These are phyloP conservation scores for Neurospora sp. DNA, from an alignment of 495 filamentous ascomycete genomes.

Conservation along the genomic window DNA sequence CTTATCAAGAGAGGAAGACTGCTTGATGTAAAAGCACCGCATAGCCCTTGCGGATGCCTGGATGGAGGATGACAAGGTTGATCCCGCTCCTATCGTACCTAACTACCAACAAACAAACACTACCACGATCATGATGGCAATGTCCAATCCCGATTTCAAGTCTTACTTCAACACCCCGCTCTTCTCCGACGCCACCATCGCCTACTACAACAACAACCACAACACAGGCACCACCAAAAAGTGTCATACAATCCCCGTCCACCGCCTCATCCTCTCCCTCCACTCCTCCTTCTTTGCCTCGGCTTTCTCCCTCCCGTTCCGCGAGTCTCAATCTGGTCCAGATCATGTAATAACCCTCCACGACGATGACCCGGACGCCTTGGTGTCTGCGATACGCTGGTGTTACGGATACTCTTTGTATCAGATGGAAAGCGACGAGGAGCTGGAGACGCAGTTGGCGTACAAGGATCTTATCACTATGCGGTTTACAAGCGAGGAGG, in stretches of 20 bases:
- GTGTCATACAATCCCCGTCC: no score
- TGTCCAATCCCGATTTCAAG: background rate
- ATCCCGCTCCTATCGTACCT: no score
- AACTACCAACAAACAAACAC: no score
- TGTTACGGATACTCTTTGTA: background rate
- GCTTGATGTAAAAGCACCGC: no score
- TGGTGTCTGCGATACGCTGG: background rate
- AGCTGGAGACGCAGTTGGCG: background rate
- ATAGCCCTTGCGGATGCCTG: no score
- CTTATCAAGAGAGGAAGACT: no score
- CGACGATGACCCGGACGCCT: background rate
- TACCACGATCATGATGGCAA: background rate
- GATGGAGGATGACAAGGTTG: no score
- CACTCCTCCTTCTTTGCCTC: background rate
- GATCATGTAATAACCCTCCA: background rate
- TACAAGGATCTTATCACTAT: background rate
- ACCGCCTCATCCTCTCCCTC: background rate
- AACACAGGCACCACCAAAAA: no score
- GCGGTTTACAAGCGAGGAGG: background rate
- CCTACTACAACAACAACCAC: no score
- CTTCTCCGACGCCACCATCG: background rate
- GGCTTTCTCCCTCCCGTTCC: background rate
- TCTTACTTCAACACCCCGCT: background rate
- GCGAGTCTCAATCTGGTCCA: background rate
- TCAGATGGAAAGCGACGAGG: background rate